A percentile compares a stretch with the other conserved stretches of the same genome.
phyloP scores from a whole-genome alignment of 2,329 filamentous ascomycete species.

The Trichoderma atroviride region DNA sequence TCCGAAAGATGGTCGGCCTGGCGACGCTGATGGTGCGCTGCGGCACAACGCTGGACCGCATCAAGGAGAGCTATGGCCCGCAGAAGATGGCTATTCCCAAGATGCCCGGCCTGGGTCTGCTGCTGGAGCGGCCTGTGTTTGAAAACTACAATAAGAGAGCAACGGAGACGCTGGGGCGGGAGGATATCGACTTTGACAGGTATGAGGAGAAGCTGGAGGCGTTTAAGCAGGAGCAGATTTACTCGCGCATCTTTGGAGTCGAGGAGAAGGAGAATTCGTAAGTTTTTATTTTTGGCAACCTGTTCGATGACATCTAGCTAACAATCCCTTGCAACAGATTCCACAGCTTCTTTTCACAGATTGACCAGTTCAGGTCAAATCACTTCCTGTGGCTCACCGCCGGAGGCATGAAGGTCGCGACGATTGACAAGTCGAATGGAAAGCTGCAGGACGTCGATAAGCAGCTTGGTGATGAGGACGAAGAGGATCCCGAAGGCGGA shows the following conservation, averaged over 20 bases:
- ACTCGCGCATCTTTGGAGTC: slow-evolving; percentile 85
- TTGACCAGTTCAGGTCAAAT: slow-evolving; percentile 72
- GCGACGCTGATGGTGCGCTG: slow-evolving; percentile 81
- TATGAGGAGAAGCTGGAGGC: slow-evolving; percentile 77
- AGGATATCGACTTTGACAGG: slow-evolving; percentile 76
- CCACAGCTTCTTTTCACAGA: slow-evolving; percentile 76
- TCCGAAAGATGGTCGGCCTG: slow-evolving; percentile 98
- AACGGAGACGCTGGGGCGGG: slow-evolving; percentile 61
- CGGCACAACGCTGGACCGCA: slow-evolving; percentile 71
- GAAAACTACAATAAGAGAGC: slow-evolving; percentile 82
- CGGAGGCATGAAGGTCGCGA: slow-evolving; percentile 64
- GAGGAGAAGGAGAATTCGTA: slow-evolving; percentile 87
- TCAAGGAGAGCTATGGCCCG: slow-evolving; percentile 72
- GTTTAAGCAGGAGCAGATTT: slow-evolving; percentile 93
- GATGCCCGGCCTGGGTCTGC: slow-evolving; percentile 82
- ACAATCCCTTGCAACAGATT: slow-evolving; percentile 53
- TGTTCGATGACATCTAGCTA: neutral
- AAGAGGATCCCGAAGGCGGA: slow-evolving; percentile 52
- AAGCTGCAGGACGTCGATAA: slow-evolving; percentile 50
- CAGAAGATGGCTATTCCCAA: slow-evolving; percentile 87
- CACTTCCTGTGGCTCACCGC: slow-evolving; percentile 77
- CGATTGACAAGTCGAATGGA: slow-evolving; percentile 41
- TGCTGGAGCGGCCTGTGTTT: slow-evolving; percentile 91
- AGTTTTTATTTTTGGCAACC: slow-evolving; percentile 44
- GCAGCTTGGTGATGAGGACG: slow-evolving; percentile 57